These are phyloP conservation scores for Aspergillus nomiae DNA, from an alignment of 2,329 filamentous ascomycete species.

Conservation along the genomic window DNA sequence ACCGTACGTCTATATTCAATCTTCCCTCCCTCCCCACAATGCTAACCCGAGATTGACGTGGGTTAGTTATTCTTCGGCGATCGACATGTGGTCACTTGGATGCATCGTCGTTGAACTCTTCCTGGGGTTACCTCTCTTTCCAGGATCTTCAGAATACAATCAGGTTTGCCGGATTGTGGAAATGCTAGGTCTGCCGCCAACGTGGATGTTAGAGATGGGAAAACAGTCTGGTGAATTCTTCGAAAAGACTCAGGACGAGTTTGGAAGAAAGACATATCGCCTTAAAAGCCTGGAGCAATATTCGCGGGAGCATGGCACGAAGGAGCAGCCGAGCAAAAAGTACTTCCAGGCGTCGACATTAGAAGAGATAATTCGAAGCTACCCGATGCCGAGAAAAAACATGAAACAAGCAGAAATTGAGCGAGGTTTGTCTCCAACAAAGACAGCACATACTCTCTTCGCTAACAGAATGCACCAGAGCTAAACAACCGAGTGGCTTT, in stretches of 20 bases:
- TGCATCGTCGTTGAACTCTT: conserved; percentile 99
- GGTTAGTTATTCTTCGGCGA: conserved; percentile 85
- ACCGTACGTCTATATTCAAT: conserved; percentile 53
- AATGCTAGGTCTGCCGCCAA: conserved; percentile 94
- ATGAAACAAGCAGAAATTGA: conserved; percentile 98
- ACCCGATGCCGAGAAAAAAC: conserved; percentile 97
- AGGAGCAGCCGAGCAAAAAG: conserved; percentile 99
- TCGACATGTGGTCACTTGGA: conserved; percentile 99
- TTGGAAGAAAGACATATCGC: conserved; percentile 84
- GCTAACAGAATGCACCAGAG: conserved; percentile 60
- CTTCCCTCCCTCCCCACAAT: not conserved
- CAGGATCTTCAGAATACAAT: conserved; percentile 97
- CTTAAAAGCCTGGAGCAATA: conserved; percentile 99
- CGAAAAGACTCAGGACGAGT: conserved; percentile 90
- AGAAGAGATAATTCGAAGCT: conserved; percentile 95
- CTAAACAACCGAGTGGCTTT: conserved; percentile 98
- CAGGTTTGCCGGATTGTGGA: conserved; percentile 96
- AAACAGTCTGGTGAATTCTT: conserved; percentile 98
- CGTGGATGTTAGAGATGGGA: conserved; percentile 99
- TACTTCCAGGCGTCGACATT: conserved; percentile 95
- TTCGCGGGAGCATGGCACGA: conserved; percentile 89
- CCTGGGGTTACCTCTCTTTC: conserved; percentile 89
- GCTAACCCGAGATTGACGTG: not conserved
- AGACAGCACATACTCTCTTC: not conserved
- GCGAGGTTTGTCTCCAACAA: conserved; percentile 65